Evolutionary conservation across 306 rosid genomes (phyloP), one percentile per base, ranked within the genome.

Genomic region (Boehmeria nivea): DNA sequence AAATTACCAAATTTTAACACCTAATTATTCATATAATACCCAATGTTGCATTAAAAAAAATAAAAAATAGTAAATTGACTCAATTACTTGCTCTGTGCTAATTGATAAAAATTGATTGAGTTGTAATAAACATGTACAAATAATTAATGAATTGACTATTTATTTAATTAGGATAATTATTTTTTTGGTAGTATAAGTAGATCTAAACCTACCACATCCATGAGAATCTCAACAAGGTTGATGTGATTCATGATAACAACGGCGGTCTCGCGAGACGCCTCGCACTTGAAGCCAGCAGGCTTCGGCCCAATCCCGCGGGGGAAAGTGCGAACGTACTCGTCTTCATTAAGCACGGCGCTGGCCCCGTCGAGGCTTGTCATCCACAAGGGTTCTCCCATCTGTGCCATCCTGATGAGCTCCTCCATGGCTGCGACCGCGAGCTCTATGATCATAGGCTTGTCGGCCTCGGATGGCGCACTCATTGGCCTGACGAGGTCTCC

Each of bases 341-440:
- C 96, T 34, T 93, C 96, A 12, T 85, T 83, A 1, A 93, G 81
- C 36, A 83, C 65, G 14, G 71, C 47, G 11, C 71, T 55, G 0
- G 69, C 33, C 3, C 89, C 95, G 51, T 88, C 96, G 1, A 76
- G 77, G 44, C 76, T 77, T 6, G 84, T 81, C 79, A 93, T 66
- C 99, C 99, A 93, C 20, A 93, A 78, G 23, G 99, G 99, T 3
- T 93, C 99, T 0, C 80, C 86, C 78, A 83, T 66, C 48, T 93
- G 99, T 6, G 99, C 96, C 96, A 93, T 88, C 24, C 83, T 77
- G 54, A 72, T 52, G 0, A 93, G 83, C 27, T 93, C 99, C 59
- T 93, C 99, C 95, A 93, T 93, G 6, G 99, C 96, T 10, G 90
- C 84, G 38, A 93, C 96, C 0, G 96, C 99, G 1, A 93, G 93